Evolutionary conservation across 2,329 filamentous ascomycete genomes (phyloP), one percentile per base, ranked within the genome.

Genomic region (Colletotrichum eremochloae): DNA sequence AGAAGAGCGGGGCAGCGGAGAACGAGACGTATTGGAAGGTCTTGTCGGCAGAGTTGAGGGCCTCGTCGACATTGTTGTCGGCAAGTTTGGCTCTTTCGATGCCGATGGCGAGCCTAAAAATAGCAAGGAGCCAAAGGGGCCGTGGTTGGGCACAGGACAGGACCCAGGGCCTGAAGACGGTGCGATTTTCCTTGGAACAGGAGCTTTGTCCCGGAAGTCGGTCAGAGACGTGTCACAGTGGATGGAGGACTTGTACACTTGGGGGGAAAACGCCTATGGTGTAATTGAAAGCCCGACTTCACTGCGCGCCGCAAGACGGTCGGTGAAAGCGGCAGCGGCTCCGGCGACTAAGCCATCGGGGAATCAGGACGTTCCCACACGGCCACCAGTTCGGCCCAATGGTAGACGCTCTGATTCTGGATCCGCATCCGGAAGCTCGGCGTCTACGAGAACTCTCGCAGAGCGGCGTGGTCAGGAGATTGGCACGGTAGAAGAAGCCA

Each of bases 1-100:
- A 80, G 96, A 98, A 83, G 94, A 98, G 67, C 92, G 95, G 80
- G 96, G 96, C 5, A 98, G 96, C 79, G 95, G 95, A 42, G 96
- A 98, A 83, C 88, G 96, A 77, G 96, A 97, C 77, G 96, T 98
- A 0, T 85, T 99, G 1, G 96, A 98, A 81, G 94, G 94, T n/a
- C 90, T 97, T 74, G 90, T 94, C 1, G 88, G 87, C 12, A 87
- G 93, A 67, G 93, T 94, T 33, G 92, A 96, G 63, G 96, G 96
- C 0, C 86, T 99, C 50, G 89, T 97, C 7, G 96, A 99, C 81
- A 81, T 98, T 61, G 86, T 98, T 53, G 95, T 98, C 3, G 95
- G 94, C 55, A 92, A 93, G 76, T 98, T 97, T 80, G 96, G 94
- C 20, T 76, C 79, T 31, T 75, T 74, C 11, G 80, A 81, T 7